phyloP scores from a whole-genome alignment of 305 asterid genomes.

The Petunia hybrid region DNA sequence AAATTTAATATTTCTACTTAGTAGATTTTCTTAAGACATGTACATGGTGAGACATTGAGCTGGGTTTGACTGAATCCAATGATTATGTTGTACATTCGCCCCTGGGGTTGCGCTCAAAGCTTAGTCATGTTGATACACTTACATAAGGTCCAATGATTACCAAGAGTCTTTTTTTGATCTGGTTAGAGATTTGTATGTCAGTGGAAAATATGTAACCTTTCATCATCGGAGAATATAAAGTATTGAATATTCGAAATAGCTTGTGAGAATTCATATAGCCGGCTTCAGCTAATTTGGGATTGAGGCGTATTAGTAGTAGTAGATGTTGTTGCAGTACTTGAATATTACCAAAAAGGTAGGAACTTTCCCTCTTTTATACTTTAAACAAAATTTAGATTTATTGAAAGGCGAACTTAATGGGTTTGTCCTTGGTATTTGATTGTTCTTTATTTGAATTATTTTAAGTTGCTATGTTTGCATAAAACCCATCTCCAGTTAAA shows the following conservation, averaged over 20 bases:
- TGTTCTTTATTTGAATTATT: slow-evolving; percentile 4
- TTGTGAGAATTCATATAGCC: not conserved
- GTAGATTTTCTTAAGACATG: too few species aligned
- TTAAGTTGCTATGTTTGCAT: not conserved
- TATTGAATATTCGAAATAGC: not conserved
- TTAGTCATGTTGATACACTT: not conserved
- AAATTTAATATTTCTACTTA: too few species aligned
- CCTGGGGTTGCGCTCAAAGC: too few species aligned
- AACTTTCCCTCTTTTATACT: not conserved
- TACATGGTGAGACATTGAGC: too few species aligned
- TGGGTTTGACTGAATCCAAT: too few species aligned
- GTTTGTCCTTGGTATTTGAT: not conserved
- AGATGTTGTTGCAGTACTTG: not conserved
- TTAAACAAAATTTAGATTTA: not conserved
- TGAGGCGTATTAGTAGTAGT: not conserved
- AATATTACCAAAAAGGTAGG: not conserved
- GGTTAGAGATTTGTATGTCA: not conserved
- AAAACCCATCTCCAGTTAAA: not conserved
- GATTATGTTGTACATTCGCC: too few species aligned
- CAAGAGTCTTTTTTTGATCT: not conserved
- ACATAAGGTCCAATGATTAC: slow-evolving; percentile 11
- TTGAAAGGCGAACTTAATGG: not conserved
- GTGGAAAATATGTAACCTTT: slow-evolving; percentile 6
- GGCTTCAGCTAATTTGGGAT: not conserved
- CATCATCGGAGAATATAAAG: not conserved